Evolutionary conservation across 805 yeast genomes (phyloP).

Genomic region (Yarrowia sp.): DNA sequence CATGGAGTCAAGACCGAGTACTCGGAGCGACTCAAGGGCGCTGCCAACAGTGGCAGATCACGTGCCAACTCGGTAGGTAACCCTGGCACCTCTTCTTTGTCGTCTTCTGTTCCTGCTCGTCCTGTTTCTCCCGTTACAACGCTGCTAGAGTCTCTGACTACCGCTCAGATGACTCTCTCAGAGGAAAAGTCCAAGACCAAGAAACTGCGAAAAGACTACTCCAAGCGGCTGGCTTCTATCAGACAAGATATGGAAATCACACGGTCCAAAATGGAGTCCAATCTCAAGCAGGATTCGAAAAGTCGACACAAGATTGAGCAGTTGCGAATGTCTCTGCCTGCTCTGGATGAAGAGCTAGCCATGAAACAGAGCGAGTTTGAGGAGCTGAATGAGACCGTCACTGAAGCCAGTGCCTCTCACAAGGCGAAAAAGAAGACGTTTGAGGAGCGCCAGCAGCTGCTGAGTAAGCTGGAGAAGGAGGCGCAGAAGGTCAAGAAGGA

Average conservation of each 20-base stretch:
- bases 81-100: not conserved
- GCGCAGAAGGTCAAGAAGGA: slow-evolving; percentile 28
- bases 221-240: slow-evolving; percentile 51
- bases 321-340: slow-evolving; percentile 39
- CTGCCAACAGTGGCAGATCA: not conserved
- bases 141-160: slow-evolving; percentile 60
- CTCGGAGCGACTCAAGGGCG: slow-evolving; percentile 47
- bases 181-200: slow-evolving; percentile 59
- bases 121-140: slow-evolving; percentile 61
- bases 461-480: slow-evolving; percentile 28
- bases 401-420: not conserved
- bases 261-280: slow-evolving; percentile 48
- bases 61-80: slow-evolving; percentile 14
- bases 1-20: slow-evolving; percentile 47
- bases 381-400: not conserved
- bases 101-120: slow-evolving; percentile 33
- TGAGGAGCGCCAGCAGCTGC: slow-evolving; percentile 30
- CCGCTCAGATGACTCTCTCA: slow-evolving; percentile 58
- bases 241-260: slow-evolving; percentile 57
- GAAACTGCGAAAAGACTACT: slow-evolving; percentile 56
- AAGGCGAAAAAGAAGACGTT: slow-evolving; percentile 29
- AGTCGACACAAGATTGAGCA: slow-evolving; percentile 52
- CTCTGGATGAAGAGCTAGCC: slow-evolving; percentile 27
- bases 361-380: slow-evolving; percentile 28
- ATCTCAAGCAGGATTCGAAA: slow-evolving; percentile 57